A percentile compares a stretch with the other conserved stretches of the same genome.
Evolutionary conservation across 2,329 filamentous ascomycete species (phyloP).

Genomic region (Fusarium avenaceum): DNA sequence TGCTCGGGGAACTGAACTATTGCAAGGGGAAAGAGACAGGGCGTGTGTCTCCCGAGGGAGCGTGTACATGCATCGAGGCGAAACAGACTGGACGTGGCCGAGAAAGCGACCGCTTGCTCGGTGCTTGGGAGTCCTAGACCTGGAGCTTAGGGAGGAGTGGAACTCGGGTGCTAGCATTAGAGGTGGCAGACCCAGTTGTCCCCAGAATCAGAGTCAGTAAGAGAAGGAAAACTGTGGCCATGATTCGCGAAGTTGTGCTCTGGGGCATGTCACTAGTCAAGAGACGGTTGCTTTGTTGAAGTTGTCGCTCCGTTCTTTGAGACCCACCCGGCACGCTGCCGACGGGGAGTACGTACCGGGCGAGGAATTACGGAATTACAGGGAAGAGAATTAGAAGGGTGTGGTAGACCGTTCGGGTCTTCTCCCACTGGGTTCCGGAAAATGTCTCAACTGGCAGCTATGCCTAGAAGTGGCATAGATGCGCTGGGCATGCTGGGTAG

Average conservation of each 20-base stretch:
- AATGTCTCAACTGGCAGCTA: constrained; percentile 44
- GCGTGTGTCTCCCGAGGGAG: constrained; percentile 24
- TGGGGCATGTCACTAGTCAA: constrained; percentile 37
- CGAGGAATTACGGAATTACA: background rate
- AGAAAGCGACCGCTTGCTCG: constrained; percentile 36
- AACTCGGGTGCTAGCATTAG: constrained; percentile 15
- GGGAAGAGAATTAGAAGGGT: constrained; percentile 10
- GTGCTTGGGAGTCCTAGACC: background rate
- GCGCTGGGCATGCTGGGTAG: too few species aligned
- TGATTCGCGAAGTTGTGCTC: constrained; percentile 43
- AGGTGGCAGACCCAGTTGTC: background rate
- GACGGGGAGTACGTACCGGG: constrained; percentile 28
- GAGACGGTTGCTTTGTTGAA: constrained; percentile 11
- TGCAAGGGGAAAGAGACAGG: constrained; percentile 15
- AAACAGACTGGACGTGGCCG: constrained; percentile 35
- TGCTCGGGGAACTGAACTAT: constrained; percentile 24
- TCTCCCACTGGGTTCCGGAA: constrained; percentile 31
- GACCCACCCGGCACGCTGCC: constrained; percentile 44
- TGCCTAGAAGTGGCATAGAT: too few species aligned
- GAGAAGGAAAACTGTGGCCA: constrained; percentile 28
- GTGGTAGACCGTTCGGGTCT: constrained; percentile 27
- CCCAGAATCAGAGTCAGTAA: constrained; percentile 23
- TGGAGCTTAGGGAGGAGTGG: constrained; percentile 26
- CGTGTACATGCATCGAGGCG: constrained; percentile 36
- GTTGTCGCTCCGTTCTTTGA: constrained; percentile 12